These are phyloP conservation scores for Calonectria ilicicola DNA, from an alignment of 2,329 filamentous ascomycete genomes.

Conservation along the genomic window DNA sequence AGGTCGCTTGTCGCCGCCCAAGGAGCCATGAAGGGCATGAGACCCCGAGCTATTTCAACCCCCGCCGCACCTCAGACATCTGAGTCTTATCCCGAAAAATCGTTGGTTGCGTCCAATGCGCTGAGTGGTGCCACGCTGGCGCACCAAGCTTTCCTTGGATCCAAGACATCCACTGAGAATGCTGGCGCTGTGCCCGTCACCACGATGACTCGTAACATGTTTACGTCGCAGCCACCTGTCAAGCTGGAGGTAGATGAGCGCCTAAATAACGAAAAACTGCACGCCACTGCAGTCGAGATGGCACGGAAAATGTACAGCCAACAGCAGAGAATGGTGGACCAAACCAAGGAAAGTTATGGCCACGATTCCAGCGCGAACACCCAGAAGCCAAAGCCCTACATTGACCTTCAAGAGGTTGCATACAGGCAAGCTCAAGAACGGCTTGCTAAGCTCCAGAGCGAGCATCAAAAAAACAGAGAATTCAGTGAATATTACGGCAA, in stretches of 20 bases:
- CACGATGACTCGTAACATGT: conserved; percentile 80
- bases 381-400: conserved; percentile 63
- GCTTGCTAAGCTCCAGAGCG: conserved; percentile 82
- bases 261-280: conserved; percentile 77
- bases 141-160: conserved; percentile 62
- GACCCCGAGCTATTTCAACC: conserved; percentile 74
- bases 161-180: conserved; percentile 64
- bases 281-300: conserved; percentile 89
- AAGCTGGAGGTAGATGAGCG: conserved; percentile 80
- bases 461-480: conserved; percentile 71
- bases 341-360: conserved; percentile 56
- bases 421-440: conserved; percentile 88
- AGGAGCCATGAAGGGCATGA: conserved; percentile 75
- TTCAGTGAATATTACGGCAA: conserved; percentile 84
- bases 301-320: conserved; percentile 85
- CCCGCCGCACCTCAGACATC: conserved; percentile 54
- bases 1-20: conserved; percentile 82
- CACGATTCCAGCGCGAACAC: conserved; percentile 43
- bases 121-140: conserved; percentile 79
- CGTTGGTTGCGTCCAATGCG: conserved; percentile 71
- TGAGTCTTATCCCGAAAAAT: conserved; percentile 30
- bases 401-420: conserved; percentile 85
- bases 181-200: conserved; percentile 76
- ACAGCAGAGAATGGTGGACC: conserved; percentile 72
- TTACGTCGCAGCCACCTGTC: conserved; percentile 80